Percentiles rank a stretch among this genome's conserved stretches.
Conservation (phyloP, 345 rosid genomes). For the Litchi chinensis region DNA sequence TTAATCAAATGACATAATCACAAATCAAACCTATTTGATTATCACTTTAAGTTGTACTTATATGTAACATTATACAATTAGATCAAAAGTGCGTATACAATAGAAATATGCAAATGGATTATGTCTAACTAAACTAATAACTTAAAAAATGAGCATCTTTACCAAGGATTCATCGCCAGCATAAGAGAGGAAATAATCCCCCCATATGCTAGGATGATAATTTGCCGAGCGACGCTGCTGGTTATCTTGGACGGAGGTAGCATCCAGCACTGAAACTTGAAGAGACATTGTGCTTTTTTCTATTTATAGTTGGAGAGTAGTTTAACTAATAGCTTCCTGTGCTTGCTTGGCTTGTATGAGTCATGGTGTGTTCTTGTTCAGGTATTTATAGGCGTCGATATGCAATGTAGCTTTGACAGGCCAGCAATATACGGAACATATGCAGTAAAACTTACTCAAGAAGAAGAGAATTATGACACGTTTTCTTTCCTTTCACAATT, state of each 20-base stretch:
- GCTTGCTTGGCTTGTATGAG: neutral
- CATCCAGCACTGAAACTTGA: neutral
- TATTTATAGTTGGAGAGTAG: neutral
- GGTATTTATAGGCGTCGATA: neutral
- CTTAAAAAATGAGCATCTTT: neutral
- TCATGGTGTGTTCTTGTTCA: neutral
- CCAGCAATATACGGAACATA: too few species aligned
- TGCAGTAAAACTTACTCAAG: too few species aligned
- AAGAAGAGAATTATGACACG: too few species aligned
- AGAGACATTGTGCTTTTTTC: neutral
- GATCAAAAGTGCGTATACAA: too few species aligned
- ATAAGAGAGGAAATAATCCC: slow-evolving; percentile 26
- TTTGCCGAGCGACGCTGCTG: slow-evolving; percentile 18
- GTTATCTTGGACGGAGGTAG: neutral
- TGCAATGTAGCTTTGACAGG: neutral
- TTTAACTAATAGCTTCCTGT: neutral
- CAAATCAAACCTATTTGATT: too few species aligned
- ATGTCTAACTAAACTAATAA: neutral
- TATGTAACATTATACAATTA: too few species aligned
- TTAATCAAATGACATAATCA: too few species aligned
- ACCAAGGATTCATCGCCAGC: slow-evolving; percentile 1
- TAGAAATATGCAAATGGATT: too few species aligned
- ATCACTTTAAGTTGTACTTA: too few species aligned
- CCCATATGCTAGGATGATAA: slow-evolving; percentile 31
- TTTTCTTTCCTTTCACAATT: too few species aligned